Evolutionary conservation across 805 yeast genomes (phyloP), one percentile per base, ranked within the genome.

Genomic region (Candida mattraensis): DNA sequence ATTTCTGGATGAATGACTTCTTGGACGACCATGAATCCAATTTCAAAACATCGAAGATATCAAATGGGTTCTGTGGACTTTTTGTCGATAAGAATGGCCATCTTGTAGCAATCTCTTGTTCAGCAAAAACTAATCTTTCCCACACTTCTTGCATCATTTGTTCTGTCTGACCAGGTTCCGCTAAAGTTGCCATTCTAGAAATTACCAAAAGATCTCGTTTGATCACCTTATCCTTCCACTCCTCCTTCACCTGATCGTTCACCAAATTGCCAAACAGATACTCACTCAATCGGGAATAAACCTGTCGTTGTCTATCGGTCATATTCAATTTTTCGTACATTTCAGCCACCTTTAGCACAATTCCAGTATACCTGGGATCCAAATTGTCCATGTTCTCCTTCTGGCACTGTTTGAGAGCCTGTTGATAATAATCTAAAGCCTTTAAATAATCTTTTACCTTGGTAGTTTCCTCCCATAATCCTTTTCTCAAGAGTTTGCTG

Each of bases 311-410:
- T 34, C 82, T 83, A 10, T 75, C 75, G 20, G 53, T 46, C 77
- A 74, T 70, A 14, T 69, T 71, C 48, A 87, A 59, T 25, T 80
- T 69, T 51, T 87, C 95, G 54, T 78, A 85, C 87, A 87, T 83
- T 52, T 88, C 95, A 8, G 83, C 95, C 22, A 87, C 66, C 52
- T 89, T 87, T 57, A 91, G 67, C 53, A 89, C 95, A 35, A 91
- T 76, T 0, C 97, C 96, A 0, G 97, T 89, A 58, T 85, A 89
- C 52, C 85, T 91, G 52, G 87, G 93, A 38, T 78, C 69, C 20
- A 83, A 49, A 8, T 72, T 72, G 43, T 76, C 74, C 63, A 87
- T 56, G 0, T 69, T 70, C 29, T 77, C 61, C 18, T 69, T 64
- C 23, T 78, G 72, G 24, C 87, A 81, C 43, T 75, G 71, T 18